These are phyloP conservation scores for Lichtheimia corymbifera DNA, from an alignment of 371 early-diverging fungal genomes.

Conservation along the genomic window DNA sequence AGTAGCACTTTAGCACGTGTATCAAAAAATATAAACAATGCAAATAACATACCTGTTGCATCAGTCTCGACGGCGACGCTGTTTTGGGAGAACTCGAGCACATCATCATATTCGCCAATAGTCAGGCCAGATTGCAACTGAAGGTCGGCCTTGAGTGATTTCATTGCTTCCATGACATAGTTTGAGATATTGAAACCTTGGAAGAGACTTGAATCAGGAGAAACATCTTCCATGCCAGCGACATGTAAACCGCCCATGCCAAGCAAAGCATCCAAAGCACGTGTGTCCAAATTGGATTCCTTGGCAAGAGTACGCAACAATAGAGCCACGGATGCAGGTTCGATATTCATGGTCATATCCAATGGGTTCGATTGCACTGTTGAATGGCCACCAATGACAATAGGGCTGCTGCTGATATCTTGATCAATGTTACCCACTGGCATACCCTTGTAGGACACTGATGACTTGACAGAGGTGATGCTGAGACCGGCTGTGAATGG, in stretches of 20 bases:
- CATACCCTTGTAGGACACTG: slow-evolving; percentile 50
- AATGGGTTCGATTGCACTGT: slow-evolving; percentile 33
- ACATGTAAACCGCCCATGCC: slow-evolving; percentile 49
- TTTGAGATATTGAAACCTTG: slow-evolving; percentile 49
- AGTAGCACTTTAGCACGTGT: no score
- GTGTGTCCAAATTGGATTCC: slow-evolving; percentile 44
- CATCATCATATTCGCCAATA: slow-evolving; percentile 55
- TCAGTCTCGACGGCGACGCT: slow-evolving; percentile 50
- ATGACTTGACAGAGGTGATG: slow-evolving; percentile 50
- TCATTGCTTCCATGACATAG: slow-evolving; percentile 56
- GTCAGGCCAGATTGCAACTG: slow-evolving; percentile 48
- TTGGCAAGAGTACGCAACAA: slow-evolving; percentile 54
- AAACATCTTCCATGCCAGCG: slow-evolving; percentile 34
- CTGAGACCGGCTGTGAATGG: slow-evolving; percentile 56
- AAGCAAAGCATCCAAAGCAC: slow-evolving; percentile 51
- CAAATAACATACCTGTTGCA: slow-evolving; percentile 1
- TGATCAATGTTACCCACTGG: slow-evolving; percentile 56
- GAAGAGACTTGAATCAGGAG: slow-evolving; percentile 45
- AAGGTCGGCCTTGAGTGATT: slow-evolving; percentile 51
- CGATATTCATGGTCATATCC: slow-evolving; percentile 43
- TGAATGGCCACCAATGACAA: slow-evolving; percentile 35
- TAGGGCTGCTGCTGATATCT: slow-evolving; percentile 47
- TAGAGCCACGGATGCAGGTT: slow-evolving; percentile 45
- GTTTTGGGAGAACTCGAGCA: slow-evolving; percentile 48
- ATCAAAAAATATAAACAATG: no score